Conservation (phyloP, 1,139 yeast species). For the Debaryomyces nepalensis region DNA sequence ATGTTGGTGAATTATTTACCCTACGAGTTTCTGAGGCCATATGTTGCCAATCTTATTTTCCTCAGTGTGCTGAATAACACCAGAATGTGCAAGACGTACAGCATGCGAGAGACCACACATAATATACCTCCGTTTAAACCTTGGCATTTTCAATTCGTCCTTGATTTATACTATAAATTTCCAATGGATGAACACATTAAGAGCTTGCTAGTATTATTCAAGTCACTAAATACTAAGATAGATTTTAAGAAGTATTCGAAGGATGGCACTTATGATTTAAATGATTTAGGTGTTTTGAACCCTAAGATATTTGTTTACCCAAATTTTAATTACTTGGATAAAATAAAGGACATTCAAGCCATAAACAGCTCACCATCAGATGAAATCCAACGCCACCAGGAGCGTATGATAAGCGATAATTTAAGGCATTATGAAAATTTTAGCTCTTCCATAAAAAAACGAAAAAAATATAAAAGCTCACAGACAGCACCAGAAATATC, state of each 20-base stretch:
- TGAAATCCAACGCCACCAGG: not conserved
- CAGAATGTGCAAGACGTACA: slow-evolving; percentile 17
- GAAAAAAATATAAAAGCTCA: slow-evolving; percentile 12
- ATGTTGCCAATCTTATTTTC: slow-evolving; percentile 35
- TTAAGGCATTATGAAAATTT: slow-evolving; percentile 22
- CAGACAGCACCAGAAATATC: slow-evolving; percentile 10
- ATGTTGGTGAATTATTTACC: slow-evolving; percentile 36
- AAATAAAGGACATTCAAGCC: slow-evolving; percentile 14
- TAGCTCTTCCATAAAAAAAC: slow-evolving; percentile 16
- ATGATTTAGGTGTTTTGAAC: slow-evolving; percentile 17
- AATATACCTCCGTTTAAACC: slow-evolving; percentile 24
- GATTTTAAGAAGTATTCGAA: slow-evolving; percentile 19
- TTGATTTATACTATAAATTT: slow-evolving; percentile 36
- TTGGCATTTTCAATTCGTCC: slow-evolving; percentile 43
- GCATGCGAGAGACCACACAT: slow-evolving; percentile 14
- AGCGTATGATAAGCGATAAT: slow-evolving; percentile 11
- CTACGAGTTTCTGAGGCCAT: slow-evolving; percentile 40
- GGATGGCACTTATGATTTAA: slow-evolving; percentile 14
- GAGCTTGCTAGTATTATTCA: slow-evolving; percentile 30
- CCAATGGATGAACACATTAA: slow-evolving; percentile 40
- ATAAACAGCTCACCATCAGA: not conserved
- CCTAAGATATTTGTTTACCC: slow-evolving; percentile 22
- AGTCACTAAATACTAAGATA: slow-evolving; percentile 28
- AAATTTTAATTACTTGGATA: slow-evolving; percentile 18
- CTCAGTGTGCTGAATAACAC: slow-evolving; percentile 25